phyloP scores from a whole-genome alignment of 345 rosid species.

The Melastoma malabathricum region DNA sequence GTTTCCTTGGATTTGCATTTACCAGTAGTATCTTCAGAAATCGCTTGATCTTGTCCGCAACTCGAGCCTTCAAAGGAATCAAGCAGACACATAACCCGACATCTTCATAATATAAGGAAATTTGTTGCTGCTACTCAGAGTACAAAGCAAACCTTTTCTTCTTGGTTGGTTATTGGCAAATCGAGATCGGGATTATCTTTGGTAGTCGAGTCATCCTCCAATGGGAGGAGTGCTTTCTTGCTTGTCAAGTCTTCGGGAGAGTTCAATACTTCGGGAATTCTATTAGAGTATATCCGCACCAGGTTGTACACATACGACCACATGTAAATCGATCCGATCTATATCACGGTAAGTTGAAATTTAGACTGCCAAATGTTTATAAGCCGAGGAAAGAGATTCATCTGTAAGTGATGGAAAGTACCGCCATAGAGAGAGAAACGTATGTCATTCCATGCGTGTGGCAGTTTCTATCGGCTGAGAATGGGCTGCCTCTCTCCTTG shows the following conservation, averaged over 20 bases:
- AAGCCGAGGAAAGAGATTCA: no score
- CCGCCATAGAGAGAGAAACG: constrained; percentile 38
- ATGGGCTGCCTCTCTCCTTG: constrained; percentile 24
- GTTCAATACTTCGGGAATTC: constrained; percentile 6
- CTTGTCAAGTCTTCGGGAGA: no score
- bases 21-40: constrained; percentile 2
- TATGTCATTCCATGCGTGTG: constrained; percentile 16
- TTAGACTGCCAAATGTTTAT: no score
- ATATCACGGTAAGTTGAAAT: no score
- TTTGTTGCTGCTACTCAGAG: background rate
- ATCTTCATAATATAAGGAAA: background rate
- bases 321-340: constrained; percentile 22
- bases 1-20: constrained; percentile 13
- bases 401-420: constrained; percentile 1
- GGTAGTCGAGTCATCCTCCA: background rate
- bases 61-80: constrained; percentile 9
- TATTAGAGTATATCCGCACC: constrained; percentile 14
- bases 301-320: constrained; percentile 30
- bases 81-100: background rate
- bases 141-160: constrained; percentile 5
- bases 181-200: constrained; percentile 5
- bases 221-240: constrained; percentile 12
- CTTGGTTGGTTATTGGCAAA: background rate
- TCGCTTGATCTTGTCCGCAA: constrained; percentile 9
- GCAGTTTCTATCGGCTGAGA: constrained; percentile 19